phyloP scores from a whole-genome alignment of 805 yeast genomes.

The Candida sakaeoensis region DNA sequence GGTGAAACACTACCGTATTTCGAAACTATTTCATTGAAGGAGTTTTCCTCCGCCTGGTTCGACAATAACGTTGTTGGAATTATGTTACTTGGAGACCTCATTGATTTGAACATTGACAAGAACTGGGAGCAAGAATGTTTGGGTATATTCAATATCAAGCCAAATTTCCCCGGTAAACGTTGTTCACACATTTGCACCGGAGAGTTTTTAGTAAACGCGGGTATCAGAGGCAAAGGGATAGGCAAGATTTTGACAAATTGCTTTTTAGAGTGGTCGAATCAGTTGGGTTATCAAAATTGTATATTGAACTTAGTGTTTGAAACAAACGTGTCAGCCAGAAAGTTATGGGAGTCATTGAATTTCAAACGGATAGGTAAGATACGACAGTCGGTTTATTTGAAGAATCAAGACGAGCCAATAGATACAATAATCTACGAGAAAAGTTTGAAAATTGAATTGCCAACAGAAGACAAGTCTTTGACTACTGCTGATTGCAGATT shows the following conservation, averaged over 20 bases:
- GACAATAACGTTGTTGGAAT: conserved; percentile 69
- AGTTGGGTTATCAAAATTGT: conserved; percentile 80
- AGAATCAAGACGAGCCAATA: conserved; percentile 79
- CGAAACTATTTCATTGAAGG: conserved; percentile 70
- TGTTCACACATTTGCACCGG: conserved; percentile 92
- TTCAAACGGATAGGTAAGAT: conserved; percentile 78
- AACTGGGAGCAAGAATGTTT: conserved; percentile 93
- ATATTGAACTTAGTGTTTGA: conserved; percentile 86
- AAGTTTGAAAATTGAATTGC: conserved; percentile 55
- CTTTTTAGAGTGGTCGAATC: conserved; percentile 86
- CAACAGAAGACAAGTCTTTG: not conserved
- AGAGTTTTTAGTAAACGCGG: conserved; percentile 84
- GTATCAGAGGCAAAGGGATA: conserved; percentile 87
- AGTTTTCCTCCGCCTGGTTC: conserved; percentile 86
- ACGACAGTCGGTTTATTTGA: conserved; percentile 83
- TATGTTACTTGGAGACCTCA: conserved; percentile 70
- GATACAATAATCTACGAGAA: conserved; percentile 85
- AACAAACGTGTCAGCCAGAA: conserved; percentile 77
- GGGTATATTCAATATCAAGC: conserved; percentile 81
- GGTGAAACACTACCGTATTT: conserved; percentile 88
- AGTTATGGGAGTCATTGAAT: conserved; percentile 70
- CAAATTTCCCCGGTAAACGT: conserved; percentile 85
- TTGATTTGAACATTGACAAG: conserved; percentile 41
- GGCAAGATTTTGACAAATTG: conserved; percentile 84
- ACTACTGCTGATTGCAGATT: conserved; percentile 59